Conservation (phyloP, 2,329 filamentous ascomycete genomes). For the Hypoxylon sp. region DNA sequence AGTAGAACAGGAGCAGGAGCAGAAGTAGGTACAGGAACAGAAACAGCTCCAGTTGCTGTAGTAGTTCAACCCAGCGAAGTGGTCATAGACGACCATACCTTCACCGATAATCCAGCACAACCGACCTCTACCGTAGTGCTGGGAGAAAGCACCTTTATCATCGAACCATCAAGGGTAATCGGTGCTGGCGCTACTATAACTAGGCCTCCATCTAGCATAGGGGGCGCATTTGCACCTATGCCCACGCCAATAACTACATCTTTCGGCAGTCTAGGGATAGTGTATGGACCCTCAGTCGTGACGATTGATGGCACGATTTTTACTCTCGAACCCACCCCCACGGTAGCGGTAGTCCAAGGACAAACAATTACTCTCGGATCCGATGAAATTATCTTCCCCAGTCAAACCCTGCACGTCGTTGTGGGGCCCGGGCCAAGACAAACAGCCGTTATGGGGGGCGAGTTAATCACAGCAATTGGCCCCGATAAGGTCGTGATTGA, state of each 20-base stretch:
- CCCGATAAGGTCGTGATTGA: constrained; percentile 52
- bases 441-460: constrained; percentile 58
- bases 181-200: constrained; percentile 56
- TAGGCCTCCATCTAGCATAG: constrained; percentile 49
- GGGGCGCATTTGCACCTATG: constrained; percentile 44
- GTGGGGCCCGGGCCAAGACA: constrained; percentile 50
- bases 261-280: constrained; percentile 53
- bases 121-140: constrained; percentile 55
- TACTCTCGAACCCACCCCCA: constrained; percentile 50
- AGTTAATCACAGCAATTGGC: constrained; percentile 56
- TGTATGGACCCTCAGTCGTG: constrained; percentile 52
- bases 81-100: constrained; percentile 57
- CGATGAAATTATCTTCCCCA: constrained; percentile 48
- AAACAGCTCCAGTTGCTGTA: constrained; percentile 52
- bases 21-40: not conserved
- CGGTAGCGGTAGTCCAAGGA: constrained; percentile 46
- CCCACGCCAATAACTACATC: constrained; percentile 50
- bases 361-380: constrained; percentile 43
- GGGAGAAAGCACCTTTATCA: constrained; percentile 55
- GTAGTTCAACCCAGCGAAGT: constrained; percentile 56
- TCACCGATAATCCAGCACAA: constrained; percentile 50
- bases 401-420: constrained; percentile 50
- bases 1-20: constrained; percentile 1
- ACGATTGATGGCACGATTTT: constrained; percentile 55
- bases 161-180: constrained; percentile 56